Conservation (phyloP, 768 basidiomycete species). For the Pisolithus sp. region DNA sequence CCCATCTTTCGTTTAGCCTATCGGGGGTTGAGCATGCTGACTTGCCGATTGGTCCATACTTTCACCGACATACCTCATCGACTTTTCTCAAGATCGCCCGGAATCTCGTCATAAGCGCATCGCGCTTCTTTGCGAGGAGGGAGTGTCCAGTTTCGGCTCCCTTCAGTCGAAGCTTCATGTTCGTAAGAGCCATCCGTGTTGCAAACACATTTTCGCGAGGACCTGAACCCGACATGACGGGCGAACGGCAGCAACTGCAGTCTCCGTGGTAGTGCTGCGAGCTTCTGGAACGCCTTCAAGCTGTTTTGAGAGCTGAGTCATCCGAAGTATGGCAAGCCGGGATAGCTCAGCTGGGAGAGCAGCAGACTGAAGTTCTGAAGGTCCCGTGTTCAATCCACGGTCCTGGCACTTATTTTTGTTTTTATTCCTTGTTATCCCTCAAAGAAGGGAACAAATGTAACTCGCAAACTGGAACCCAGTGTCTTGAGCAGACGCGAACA, state of each 20-base stretch:
- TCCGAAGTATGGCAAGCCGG: constrained; percentile 29
- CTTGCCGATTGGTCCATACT: background rate
- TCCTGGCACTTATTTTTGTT: constrained; percentile 47
- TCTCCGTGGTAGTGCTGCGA: background rate
- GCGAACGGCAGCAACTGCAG: constrained; percentile 1
- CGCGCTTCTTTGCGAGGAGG: constrained; percentile 93
- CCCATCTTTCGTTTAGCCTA: constrained; percentile 99
- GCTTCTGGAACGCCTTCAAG: too few relatives aligned
- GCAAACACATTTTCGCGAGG: constrained; percentile 92
- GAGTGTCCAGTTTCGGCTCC: constrained; percentile 94
- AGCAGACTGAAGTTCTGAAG: constrained; percentile 75
- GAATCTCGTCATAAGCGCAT: constrained; percentile 93
- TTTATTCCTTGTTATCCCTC: background rate
- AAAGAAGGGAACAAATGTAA: background rate
- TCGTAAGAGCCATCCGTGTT: constrained; percentile 94
- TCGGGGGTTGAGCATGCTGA: constrained; percentile 16
- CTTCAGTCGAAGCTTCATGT: constrained; percentile 85
- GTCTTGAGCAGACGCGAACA: too few relatives aligned
- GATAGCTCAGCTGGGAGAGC: constrained; percentile 74
- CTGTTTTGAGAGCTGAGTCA: background rate
- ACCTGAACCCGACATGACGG: constrained; percentile 81
- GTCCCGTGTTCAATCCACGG: constrained; percentile 78
- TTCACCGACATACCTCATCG: constrained; percentile 71
- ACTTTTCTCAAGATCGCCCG: constrained; percentile 91
- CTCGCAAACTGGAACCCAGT: too few relatives aligned